A percentile compares a stretch with the other conserved stretches of the same genome.
phyloP scores from a whole-genome alignment of 306 rosid genomes.

The Cucurbita maxima region DNA sequence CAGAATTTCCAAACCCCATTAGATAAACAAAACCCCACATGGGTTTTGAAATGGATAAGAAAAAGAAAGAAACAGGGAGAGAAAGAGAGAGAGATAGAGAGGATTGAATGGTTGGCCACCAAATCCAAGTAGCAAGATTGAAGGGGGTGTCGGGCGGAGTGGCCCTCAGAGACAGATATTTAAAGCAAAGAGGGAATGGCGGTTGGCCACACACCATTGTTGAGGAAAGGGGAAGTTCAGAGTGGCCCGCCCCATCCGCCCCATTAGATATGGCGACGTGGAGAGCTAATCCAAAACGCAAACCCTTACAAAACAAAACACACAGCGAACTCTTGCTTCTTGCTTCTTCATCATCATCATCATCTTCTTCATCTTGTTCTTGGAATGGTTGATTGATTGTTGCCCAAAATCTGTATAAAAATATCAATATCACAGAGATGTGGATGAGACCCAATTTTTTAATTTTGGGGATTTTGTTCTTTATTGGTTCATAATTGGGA shows the following conservation, averaged over 20 bases:
- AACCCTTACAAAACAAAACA: not conserved
- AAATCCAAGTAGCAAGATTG: slow-evolving; percentile 25
- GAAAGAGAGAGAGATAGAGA: no score
- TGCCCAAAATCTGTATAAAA: not conserved
- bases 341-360: not conserved
- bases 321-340: not conserved
- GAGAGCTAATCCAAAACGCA: not conserved
- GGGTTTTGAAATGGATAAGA: not conserved
- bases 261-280: not conserved
- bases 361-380: not conserved
- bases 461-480: not conserved
- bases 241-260: not conserved
- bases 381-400: not conserved
- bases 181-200: slow-evolving; percentile 1
- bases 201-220: slow-evolving; percentile 5
- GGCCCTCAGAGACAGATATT: slow-evolving; percentile 1
- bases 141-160: slow-evolving; percentile 8
- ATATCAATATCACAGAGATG: not conserved
- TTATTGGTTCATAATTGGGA: not conserved
- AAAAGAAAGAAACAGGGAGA: not conserved
- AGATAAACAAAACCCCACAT: not conserved
- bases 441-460: not conserved
- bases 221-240: not conserved
- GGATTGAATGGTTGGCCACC: slow-evolving; percentile 45
- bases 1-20: not conserved